phyloP scores from a whole-genome alignment of 2,329 filamentous ascomycete genomes.

The Pseudogymnoascus sp. region DNA sequence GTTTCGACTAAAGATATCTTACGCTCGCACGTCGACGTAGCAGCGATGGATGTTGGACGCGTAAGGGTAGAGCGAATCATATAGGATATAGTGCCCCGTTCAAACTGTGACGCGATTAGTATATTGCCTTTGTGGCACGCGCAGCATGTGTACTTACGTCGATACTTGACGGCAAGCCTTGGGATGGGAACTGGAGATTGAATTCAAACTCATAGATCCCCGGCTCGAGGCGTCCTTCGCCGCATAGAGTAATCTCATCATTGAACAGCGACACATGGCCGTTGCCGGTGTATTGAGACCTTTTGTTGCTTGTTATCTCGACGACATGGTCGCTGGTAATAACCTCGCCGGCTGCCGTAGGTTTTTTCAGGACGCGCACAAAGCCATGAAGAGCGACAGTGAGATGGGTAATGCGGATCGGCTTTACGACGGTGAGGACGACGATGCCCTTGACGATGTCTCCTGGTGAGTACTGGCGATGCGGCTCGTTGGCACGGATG shows the following conservation, averaged over 20 bases:
- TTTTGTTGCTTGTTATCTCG: conserved; percentile 34
- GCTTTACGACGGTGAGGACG: conserved; percentile 63
- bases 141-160: conserved; percentile 56
- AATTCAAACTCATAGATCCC: conserved; percentile 76
- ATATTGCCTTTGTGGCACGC: neutral
- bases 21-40: conserved; percentile 70
- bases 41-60: conserved; percentile 75
- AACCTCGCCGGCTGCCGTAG: conserved; percentile 46
- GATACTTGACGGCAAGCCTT: conserved; percentile 79
- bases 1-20: conserved; percentile 73
- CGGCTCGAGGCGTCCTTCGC: conserved; percentile 65
- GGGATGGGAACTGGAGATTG: conserved; percentile 60
- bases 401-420: conserved; percentile 70
- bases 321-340: conserved; percentile 29
- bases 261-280: conserved; percentile 75
- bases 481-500: conserved; percentile 67
- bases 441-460: conserved; percentile 67
- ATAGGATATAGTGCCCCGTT: conserved; percentile 87
- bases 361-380: conserved; percentile 66
- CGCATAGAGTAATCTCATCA: conserved; percentile 72
- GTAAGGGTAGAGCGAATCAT: conserved; percentile 85
- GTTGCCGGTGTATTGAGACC: conserved; percentile 58
- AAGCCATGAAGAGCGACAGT: conserved; percentile 71
- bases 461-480: conserved; percentile 67
- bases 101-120: conserved; percentile 55